Percentiles rank a stretch among this genome's conserved stretches.
phyloP scores from a whole-genome alignment of 2,329 filamentous ascomycete species.

The Alternaria incomplexa region DNA sequence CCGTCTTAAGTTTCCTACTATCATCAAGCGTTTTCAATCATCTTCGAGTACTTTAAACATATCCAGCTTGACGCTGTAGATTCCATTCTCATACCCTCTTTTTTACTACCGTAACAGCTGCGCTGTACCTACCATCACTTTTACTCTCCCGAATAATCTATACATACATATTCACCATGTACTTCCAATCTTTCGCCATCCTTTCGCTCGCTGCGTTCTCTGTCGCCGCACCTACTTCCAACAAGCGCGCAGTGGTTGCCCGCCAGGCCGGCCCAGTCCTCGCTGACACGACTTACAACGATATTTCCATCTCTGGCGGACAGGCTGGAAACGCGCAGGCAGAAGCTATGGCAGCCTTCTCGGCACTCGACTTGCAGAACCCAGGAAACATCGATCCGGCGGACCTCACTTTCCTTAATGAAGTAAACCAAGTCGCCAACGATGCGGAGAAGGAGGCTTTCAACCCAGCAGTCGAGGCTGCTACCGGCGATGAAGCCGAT shows the following conservation, averaged over 20 bases:
- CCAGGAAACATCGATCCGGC: conserved; percentile 55
- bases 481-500: conserved; percentile 51
- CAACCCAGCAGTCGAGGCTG: conserved; percentile 60
- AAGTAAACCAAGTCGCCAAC: conserved; percentile 61
- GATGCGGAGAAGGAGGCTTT: conserved; percentile 61
- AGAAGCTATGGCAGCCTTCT: conserved; percentile 62
- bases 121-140: conserved; percentile 25
- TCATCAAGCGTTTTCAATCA: conserved; percentile 24
- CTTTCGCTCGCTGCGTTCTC: conserved; percentile 36
- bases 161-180: conserved; percentile 29
- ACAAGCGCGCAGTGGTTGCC: conserved; percentile 23
- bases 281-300: conserved; percentile 40
- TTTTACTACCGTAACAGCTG: conserved; percentile 27
- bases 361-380: conserved; percentile 56
- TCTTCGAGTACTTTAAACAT: conserved; percentile 1
- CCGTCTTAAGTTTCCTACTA: conserved; percentile 23
- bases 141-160: neutral
- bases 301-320: conserved; percentile 60
- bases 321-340: conserved; percentile 60
- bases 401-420: conserved; percentile 60
- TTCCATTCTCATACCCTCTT: conserved; percentile 16
- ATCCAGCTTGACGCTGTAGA: conserved; percentile 41
- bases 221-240: conserved; percentile 29
- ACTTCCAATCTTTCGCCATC: conserved; percentile 34
- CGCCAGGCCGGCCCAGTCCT: conserved; percentile 34